Evolutionary conservation across 306 rosid genomes (phyloP).

Genomic region (Myrica gale): DNA sequence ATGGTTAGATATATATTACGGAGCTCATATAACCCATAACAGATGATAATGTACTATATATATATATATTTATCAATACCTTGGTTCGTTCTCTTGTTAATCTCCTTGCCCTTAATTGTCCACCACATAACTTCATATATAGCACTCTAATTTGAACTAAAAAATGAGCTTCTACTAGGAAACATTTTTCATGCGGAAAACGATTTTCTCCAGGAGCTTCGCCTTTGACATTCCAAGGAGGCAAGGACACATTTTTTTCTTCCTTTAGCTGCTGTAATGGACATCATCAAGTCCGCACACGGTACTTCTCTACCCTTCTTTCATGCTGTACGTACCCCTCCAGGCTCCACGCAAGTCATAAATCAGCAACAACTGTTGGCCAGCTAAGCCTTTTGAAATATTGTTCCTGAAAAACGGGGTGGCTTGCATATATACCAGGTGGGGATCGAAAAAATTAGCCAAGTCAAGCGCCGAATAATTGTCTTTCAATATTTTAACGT

Average conservation of each 20-base stretch:
- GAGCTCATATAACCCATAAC: too few species aligned
- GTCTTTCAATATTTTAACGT: not conserved
- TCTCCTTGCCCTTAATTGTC: not conserved
- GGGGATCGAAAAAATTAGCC: too few species aligned
- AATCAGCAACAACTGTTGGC: not conserved
- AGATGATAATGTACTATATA: not conserved
- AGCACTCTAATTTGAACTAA: not conserved
- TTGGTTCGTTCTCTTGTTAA: not conserved
- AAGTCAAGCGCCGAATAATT: not conserved
- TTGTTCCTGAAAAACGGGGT: not conserved
- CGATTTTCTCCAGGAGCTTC: not conserved
- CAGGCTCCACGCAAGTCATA: not conserved
- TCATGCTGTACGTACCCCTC: too few species aligned
- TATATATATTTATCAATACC: not conserved
- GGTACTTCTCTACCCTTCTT: too few species aligned
- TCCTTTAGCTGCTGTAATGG: too few species aligned
- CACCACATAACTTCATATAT: not conserved
- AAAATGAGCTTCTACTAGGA: not conserved
- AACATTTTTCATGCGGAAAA: not conserved
- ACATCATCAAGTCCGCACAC: too few species aligned
- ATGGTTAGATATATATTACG: not conserved
- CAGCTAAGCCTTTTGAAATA: too few species aligned
- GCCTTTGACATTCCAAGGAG: not conserved
- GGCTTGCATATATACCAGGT: not conserved
- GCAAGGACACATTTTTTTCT: too few species aligned